These are phyloP conservation scores for Noccaea caerulescens DNA, from an alignment of 345 rosid species.

Conservation along the genomic window DNA sequence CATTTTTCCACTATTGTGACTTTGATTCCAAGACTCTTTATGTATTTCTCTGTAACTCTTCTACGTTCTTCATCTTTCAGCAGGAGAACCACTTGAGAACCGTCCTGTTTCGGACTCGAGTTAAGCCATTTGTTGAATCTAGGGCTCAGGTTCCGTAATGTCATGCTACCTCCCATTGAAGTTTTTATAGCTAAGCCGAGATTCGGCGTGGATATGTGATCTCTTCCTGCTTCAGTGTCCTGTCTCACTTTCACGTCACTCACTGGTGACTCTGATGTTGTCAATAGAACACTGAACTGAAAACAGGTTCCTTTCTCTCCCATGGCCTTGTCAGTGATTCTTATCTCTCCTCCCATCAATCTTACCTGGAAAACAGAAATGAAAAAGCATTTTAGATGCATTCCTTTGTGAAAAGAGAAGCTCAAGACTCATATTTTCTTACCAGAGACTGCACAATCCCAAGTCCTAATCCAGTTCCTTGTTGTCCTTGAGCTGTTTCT, in stretches of 20 bases:
- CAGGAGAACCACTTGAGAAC: constrained; percentile 64
- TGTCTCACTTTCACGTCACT: constrained; percentile 5
- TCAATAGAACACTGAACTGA: constrained; percentile 61
- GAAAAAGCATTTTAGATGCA: not conserved
- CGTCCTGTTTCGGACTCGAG: constrained; percentile 51
- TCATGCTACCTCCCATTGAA: constrained; percentile 25
- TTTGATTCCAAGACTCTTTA: constrained; percentile 58
- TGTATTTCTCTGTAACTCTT: constrained; percentile 50
- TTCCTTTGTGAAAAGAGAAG: not conserved
- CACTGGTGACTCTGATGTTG: constrained; percentile 23
- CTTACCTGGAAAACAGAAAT: constrained; percentile 53
- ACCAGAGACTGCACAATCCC: constrained; percentile 89
- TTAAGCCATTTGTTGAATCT: constrained; percentile 36
- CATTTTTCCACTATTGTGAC: constrained; percentile 49
- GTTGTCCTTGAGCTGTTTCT: constrained; percentile 58
- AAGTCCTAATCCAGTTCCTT: constrained; percentile 87
- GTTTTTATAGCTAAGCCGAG: constrained; percentile 38
- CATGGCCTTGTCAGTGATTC: constrained; percentile 55
- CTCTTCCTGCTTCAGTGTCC: constrained; percentile 40
- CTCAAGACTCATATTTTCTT: not conserved
- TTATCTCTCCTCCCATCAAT: constrained; percentile 82
- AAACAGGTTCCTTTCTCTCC: constrained; percentile 75
- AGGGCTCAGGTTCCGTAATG: constrained; percentile 45
- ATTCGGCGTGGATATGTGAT: constrained; percentile 20
- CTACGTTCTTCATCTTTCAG: constrained; percentile 53